phyloP scores from a whole-genome alignment of 768 basidiomycete genomes.

The Hypholoma fasciculare region DNA sequence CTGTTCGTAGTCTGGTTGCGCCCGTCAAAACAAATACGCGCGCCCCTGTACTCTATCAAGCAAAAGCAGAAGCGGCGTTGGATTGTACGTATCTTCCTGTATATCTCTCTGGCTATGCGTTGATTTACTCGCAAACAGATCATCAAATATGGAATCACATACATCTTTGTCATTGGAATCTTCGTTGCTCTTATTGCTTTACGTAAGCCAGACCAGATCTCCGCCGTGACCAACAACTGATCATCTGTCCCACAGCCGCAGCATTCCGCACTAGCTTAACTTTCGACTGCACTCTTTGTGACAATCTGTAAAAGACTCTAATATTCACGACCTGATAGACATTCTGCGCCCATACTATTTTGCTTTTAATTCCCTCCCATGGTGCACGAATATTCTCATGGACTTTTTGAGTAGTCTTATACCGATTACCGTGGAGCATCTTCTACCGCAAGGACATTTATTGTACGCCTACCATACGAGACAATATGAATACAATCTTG shows the following conservation, averaged over 20 bases:
- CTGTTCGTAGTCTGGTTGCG: constrained; percentile 80
- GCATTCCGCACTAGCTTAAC: constrained; percentile 61
- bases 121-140: constrained; percentile 45
- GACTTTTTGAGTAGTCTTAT: constrained; percentile 31
- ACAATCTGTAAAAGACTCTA: constrained; percentile 57
- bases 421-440: constrained; percentile 32
- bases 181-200: constrained; percentile 78
- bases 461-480: constrained; percentile 45
- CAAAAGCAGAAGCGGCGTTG: constrained; percentile 87
- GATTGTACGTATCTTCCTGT: constrained; percentile 59
- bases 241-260: constrained; percentile 41
- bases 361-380: constrained; percentile 26
- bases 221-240: constrained; percentile 8
- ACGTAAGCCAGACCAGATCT: constrained; percentile 50
- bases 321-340: constrained; percentile 34
- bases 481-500: constrained; percentile 35
- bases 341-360: constrained; percentile 27
- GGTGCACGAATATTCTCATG: constrained; percentile 35
- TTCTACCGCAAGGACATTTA: constrained; percentile 42
- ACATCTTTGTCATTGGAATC: constrained; percentile 61
- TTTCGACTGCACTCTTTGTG: constrained; percentile 66
- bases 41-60: constrained; percentile 88
- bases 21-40: constrained; percentile 91
- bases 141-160: constrained; percentile 82
- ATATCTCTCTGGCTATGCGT: neutral